phyloP scores from a whole-genome alignment of 352 stramenopile species.

The Blastocystis sp. region DNA sequence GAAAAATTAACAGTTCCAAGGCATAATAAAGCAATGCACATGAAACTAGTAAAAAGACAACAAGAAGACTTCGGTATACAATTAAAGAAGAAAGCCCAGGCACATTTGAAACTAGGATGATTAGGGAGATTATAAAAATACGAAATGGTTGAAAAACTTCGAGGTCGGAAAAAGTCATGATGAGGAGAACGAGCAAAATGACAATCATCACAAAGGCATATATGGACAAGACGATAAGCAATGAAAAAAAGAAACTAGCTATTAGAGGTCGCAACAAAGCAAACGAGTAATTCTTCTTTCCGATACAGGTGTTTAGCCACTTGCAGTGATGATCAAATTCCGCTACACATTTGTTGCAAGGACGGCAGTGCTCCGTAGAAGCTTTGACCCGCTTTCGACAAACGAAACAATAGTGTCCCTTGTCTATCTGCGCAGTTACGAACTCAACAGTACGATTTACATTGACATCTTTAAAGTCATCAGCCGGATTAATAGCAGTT shows the following conservation, averaged over 20 bases:
- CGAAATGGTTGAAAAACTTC: neutral
- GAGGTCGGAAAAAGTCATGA: slow-evolving; percentile 26
- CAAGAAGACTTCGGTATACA: neutral
- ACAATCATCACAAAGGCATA: slow-evolving; percentile 77
- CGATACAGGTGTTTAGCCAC: slow-evolving; percentile 92
- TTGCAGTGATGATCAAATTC: slow-evolving; percentile 95
- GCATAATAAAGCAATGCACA: slow-evolving; percentile 13
- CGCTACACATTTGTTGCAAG: slow-evolving; percentile 91
- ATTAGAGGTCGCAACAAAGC: slow-evolving; percentile 75
- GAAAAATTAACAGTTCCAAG: slow-evolving; percentile 54
- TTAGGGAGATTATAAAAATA: neutral
- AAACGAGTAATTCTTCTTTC: slow-evolving; percentile 73
- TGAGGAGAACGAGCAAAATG: slow-evolving; percentile 75
- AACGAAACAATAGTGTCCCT: slow-evolving; percentile 58
- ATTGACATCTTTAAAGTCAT: slow-evolving; percentile 6
- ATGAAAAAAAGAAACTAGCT: slow-evolving; percentile 78
- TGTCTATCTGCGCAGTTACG: neutral
- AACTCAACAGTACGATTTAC: neutral
- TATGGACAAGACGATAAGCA: slow-evolving; percentile 75
- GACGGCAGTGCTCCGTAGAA: slow-evolving; percentile 84
- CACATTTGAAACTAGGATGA: neutral
- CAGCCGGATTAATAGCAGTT: slow-evolving; percentile 48
- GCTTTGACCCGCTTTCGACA: slow-evolving; percentile 73
- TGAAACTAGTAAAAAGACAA: neutral
- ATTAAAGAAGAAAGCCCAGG: neutral